Evolutionary conservation across 306 rosid genomes (phyloP).

Genomic region (Fragaria ananassa): DNA sequence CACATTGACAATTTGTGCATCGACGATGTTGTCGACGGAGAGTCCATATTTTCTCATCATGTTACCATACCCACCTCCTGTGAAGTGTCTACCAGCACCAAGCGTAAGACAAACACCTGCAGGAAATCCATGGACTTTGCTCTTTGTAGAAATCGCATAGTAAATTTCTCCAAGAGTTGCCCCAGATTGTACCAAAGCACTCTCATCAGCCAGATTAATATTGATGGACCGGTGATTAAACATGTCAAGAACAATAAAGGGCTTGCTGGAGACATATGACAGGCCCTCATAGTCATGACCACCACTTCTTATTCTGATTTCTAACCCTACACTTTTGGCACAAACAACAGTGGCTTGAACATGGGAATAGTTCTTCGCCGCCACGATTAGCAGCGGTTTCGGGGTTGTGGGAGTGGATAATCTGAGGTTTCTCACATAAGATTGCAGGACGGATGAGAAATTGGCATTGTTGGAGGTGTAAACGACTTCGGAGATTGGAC

Average conservation of each 20-base stretch:
- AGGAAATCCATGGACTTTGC: slow-evolving; percentile 25
- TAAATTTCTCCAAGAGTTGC: slow-evolving; percentile 60
- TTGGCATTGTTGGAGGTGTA: slow-evolving; percentile 35
- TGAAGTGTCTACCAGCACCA: slow-evolving; percentile 29
- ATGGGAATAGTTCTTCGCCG: slow-evolving; percentile 42
- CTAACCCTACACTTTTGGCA: slow-evolving; percentile 34
- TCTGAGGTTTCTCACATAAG: slow-evolving; percentile 43
- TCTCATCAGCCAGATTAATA: slow-evolving; percentile 36
- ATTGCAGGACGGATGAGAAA: slow-evolving; percentile 35
- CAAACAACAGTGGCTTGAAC: slow-evolving; percentile 39
- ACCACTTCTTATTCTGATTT: slow-evolving; percentile 42
- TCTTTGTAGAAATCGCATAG: slow-evolving; percentile 28
- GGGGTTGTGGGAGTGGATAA: slow-evolving; percentile 33
- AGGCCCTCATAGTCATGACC: slow-evolving; percentile 33
- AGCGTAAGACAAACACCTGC: slow-evolving; percentile 28
- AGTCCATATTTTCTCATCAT: slow-evolving; percentile 46
- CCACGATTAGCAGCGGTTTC: slow-evolving; percentile 46
- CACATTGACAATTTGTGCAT: slow-evolving; percentile 47
- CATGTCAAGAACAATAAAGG: slow-evolving; percentile 56
- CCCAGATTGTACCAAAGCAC: slow-evolving; percentile 47
- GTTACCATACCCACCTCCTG: slow-evolving; percentile 35
- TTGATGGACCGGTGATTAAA: slow-evolving; percentile 36
- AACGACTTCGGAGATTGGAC: slow-evolving; percentile 31
- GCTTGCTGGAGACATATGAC: slow-evolving; percentile 33
- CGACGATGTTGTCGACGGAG: slow-evolving; percentile 42